Base-by-base conservation (phyloP, 2,329 filamentous ascomycete species). In the Colletotrichum orbiculare region DNA sequence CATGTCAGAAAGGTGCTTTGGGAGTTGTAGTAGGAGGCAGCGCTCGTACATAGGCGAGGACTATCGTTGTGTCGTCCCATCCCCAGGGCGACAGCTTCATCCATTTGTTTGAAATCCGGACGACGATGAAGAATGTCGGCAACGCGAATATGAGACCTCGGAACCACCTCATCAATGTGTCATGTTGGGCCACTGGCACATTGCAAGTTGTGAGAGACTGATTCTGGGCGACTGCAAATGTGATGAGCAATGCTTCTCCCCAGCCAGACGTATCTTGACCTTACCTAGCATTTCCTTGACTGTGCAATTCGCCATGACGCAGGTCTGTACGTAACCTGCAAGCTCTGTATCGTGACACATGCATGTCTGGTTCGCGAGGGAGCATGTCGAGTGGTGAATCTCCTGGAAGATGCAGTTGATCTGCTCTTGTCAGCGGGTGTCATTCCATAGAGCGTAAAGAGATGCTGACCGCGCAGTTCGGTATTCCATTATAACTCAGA, bases 211-310 rank as follows among this genome's bases (percentile, higher is more conserved):
- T 33, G 2, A 35, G 34, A 13, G 59, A n/a, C 39, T 65, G 60
- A 8, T 66, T 64, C 1, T 17, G 39, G 17, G 60, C 34, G 12
- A 46, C 64, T 66, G 17, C 8, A 7, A 15, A 37, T n/a, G n/a
- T n/a, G 13, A 39, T 8, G 9, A 54, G 50, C 8, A 39, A 12
- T 43, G 15, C 15, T 39, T 8, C 2, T 47, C 3, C 35, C 33
- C 11, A 17, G 9, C 10, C 33, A 4, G 11, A 35, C 6, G 15
- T 15, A 2, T 35, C 11, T n/a, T 7, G 15, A 37, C 8, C 64
- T 58, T 13, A 66, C 64, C 59, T 2, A 66, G 34, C 60, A 59
- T 54, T 11, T 66, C 64, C 10, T 54, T 64, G 11, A 64, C 49
- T 17, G 59, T 66, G 42, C 64, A 66, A 2, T 37, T 64, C 15